Evolutionary conservation across 164 flowering plant species (phyloP), one percentile per base, ranked within the genome.

Genomic region (Pachysandra terminalis): DNA sequence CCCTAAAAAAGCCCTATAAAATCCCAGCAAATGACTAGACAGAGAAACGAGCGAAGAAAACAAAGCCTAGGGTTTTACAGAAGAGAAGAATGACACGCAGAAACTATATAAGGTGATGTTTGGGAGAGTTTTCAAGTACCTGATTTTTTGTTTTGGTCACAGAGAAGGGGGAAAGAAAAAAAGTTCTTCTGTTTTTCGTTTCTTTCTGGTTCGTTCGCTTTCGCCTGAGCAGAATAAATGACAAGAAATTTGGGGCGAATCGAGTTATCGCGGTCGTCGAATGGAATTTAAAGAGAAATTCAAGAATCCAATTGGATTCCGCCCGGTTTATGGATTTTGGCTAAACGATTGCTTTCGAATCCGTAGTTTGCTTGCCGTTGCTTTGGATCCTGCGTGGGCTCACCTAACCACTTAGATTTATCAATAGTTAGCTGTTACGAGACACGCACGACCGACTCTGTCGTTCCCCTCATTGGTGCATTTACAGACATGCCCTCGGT

Each of bases 1-100:
- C 71, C 74, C 68, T 63, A 51, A 37, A 48, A 35, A 58, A 75
- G 67, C 71, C 72, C 74, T 67, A 71, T 49, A 71, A 58, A 59
- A 5, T 17, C 21, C 26, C 8, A 37, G 53, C 21, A 12, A n/a
- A 64, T 21, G 40, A 52, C 9, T 22, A n/a, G 27, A 28, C 37
- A 26, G 6, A 19, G 59, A 35, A 7, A 23, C 13, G 40, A 19
- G 21, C 19, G 1, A 22, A 55, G 23, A 12, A 23, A 14, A 66
- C 57, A 14, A 72, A 61, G 49, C 37, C 71, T 73, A 73, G 71
- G 76, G 72, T 61, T 74, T 48, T 24, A 41, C 37, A 65, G 22
- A 19, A 45, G 40, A 0, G 52, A 40, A 62, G 27, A 17, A 9
- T 13, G n/a, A 49, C 59, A 26, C 17, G 17, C 56, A 28, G 22